These are phyloP conservation scores for Amoebophrya sp. DNA, from an alignment of 169 alveolate species.

Conservation along the genomic window DNA sequence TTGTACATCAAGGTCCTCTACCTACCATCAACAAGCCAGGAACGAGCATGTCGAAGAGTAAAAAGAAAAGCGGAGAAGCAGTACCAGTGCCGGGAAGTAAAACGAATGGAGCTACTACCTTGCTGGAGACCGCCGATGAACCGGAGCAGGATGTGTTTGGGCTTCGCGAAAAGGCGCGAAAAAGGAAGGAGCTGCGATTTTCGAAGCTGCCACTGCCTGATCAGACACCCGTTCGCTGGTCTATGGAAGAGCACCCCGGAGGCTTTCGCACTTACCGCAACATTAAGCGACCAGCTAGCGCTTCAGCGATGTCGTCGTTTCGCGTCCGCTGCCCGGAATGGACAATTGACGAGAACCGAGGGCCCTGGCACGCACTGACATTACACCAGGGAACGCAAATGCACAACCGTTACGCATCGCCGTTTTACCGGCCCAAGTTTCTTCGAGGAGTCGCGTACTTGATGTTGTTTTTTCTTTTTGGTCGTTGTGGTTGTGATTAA, in stretches of 20 bases:
- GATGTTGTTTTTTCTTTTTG: not conserved
- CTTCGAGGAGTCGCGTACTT: not conserved
- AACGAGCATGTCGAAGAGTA: too few relatives aligned
- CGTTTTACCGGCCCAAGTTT: not conserved
- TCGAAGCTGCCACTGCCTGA: not conserved
- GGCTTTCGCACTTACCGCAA: not conserved
- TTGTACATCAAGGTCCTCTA: too few relatives aligned
- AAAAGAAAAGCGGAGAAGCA: too few relatives aligned
- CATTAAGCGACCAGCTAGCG: not conserved
- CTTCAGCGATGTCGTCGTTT: not conserved
- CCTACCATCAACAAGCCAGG: not conserved
- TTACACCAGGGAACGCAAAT: not conserved
- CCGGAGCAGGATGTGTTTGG: not conserved
- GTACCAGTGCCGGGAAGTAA: not conserved
- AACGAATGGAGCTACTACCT: not conserved
- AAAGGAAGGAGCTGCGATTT: not conserved
- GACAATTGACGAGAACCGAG: not conserved
- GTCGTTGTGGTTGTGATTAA: not conserved
- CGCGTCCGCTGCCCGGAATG: not conserved
- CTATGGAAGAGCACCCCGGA: not conserved
- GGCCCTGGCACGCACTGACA: not conserved
- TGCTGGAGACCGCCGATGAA: not conserved
- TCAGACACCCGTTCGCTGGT: not conserved
- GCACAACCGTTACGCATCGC: not conserved
- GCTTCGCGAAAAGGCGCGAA: not conserved